Evolutionary conservation across 116 monocot genomes (phyloP).

Genomic region (Posidonia oceanica): DNA sequence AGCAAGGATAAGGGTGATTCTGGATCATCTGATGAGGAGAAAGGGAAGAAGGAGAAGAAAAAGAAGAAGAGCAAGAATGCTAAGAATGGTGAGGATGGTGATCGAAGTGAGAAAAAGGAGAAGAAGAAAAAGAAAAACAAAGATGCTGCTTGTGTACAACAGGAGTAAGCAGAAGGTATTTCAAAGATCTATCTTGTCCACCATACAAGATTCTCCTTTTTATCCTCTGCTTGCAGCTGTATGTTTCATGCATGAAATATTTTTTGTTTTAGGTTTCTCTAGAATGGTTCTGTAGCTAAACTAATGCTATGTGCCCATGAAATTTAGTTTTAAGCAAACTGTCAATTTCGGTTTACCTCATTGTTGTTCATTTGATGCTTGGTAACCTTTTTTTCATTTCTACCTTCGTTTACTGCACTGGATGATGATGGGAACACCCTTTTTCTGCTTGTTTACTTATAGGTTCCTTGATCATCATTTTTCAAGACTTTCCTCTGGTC

Average conservation of each 20-base stretch:
- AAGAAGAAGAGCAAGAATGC: constrained; percentile 26
- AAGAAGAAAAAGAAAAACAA: constrained; percentile 48
- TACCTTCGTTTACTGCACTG: too few species aligned
- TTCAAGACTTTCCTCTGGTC: too few species aligned
- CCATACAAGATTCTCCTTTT: background rate
- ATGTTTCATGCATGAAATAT: too few species aligned
- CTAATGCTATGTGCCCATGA: too few species aligned
- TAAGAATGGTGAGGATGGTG: background rate
- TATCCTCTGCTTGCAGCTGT: too few species aligned
- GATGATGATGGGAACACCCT: too few species aligned
- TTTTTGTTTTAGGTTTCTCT: too few species aligned
- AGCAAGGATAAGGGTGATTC: constrained; percentile 5
- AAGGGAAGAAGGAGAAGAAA: constrained; percentile 24
- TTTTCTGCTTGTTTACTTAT: too few species aligned
- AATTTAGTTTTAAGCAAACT: too few species aligned
- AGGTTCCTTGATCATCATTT: too few species aligned
- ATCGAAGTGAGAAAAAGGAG: constrained; percentile 35
- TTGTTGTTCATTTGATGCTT: background rate
- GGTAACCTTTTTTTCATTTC: background rate
- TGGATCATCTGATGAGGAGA: constrained; percentile 11
- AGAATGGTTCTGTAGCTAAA: too few species aligned
- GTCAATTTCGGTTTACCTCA: too few species aligned
- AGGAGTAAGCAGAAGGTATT: constrained; percentile 4
- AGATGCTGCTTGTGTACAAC: constrained; percentile 14
- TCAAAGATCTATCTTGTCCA: background rate